Evolutionary conservation across 176 grass and related monocot species (phyloP), one percentile per base, ranked within the genome.

Genomic region (Ananas comosus): DNA sequence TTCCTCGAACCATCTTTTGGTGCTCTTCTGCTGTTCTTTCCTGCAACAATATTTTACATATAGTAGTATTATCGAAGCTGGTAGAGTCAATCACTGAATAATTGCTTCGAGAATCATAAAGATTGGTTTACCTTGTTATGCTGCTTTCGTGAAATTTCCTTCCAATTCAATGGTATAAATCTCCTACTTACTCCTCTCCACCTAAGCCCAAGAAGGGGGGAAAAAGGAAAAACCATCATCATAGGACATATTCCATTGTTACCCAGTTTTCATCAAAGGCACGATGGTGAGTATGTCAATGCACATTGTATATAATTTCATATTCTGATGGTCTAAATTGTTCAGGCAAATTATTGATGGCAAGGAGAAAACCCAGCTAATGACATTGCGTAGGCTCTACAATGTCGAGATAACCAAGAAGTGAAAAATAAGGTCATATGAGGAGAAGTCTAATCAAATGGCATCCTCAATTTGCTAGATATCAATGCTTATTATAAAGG

Each of bases 1-100:
- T 92, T 65, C 74, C 80, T 75, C 83, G 54, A 67, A 97, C 74
- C 94, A 92, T 70, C 53, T 49, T 80, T 69, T 83, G 79, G 78
- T 97, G 84, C 70, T 85, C 84, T 74, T 76, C 78, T 47, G 80
- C 25, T 59, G 86, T 92, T 79, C 64, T 92, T 78, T 97, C 94
- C 94, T 97, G 84, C 13, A 69, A 7, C 33, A 63, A 51, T 23
- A 61, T 12, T 25, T 70, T 48, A 18, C 22, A 14, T 12, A 22
- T 24, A 10, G 49, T 3, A 13, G 5, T 28, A 24, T 28, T 5
- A 29, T 14, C 9, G 13, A 42, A 42, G 33, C 33, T 13, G 13
- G 27, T 13, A n/a, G 18, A 19, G 2, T n/a, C n/a, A 1, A 72
- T 58, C 8, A 33, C 13, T 9, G 33, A 74, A 51, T 12, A 51